phyloP scores from a whole-genome alignment of 129 eudicot genomes.

The Rutidosis leptorrhynchoides region DNA sequence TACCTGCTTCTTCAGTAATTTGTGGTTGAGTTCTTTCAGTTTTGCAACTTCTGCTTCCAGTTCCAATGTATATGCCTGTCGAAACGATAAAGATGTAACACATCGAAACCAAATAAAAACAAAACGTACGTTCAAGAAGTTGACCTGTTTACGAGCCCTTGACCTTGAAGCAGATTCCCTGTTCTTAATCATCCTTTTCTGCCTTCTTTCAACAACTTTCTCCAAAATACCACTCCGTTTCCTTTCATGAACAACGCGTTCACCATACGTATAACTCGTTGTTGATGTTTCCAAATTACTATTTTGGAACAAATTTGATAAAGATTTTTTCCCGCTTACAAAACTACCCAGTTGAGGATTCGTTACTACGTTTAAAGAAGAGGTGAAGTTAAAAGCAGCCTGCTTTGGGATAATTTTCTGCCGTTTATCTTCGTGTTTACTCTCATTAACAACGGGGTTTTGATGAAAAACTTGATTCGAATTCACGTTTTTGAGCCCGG shows the following conservation, averaged over 20 bases:
- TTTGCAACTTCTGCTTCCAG: conserved; percentile 80
- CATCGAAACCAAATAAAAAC: background rate
- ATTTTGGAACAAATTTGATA: conserved; percentile 35
- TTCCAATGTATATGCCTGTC: conserved; percentile 78
- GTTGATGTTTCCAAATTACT: conserved; percentile 45
- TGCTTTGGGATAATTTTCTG: conserved; percentile 60
- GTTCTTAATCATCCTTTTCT: conserved; percentile 83
- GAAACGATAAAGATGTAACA: conserved; percentile 1
- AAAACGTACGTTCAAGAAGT: conserved; percentile 2
- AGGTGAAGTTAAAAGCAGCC: conserved; percentile 40
- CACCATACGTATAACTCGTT: conserved; percentile 45
- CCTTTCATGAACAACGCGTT: conserved; percentile 38
- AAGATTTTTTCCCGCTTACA: conserved; percentile 25
- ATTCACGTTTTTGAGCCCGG: conserved; percentile 43
- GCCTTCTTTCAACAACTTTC: conserved; percentile 77
- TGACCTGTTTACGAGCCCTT: conserved; percentile 91
- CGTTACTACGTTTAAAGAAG: conserved; percentile 35
- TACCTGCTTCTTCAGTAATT: conserved; percentile 73
- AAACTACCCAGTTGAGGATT: conserved; percentile 34
- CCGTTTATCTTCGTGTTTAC: conserved; percentile 25
- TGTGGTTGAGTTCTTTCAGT: conserved; percentile 67
- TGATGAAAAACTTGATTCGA: conserved; percentile 35
- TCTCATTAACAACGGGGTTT: conserved; percentile 26
- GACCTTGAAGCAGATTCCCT: conserved; percentile 96
- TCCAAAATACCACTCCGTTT: conserved; percentile 46